Evolutionary conservation across 2,329 filamentous ascomycete species (phyloP).

Genomic region (Didymella segeticola): DNA sequence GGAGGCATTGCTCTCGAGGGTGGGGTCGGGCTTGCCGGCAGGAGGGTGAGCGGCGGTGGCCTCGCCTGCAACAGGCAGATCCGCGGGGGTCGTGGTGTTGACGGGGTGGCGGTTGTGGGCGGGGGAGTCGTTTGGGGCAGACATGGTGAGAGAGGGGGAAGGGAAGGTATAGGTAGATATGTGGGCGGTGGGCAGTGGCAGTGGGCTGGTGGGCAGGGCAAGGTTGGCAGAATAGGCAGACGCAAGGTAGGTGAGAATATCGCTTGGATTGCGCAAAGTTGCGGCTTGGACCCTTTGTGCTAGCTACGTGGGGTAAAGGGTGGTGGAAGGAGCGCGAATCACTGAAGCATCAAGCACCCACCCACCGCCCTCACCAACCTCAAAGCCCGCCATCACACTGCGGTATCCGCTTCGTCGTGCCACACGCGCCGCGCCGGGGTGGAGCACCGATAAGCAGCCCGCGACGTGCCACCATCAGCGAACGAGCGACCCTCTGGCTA

Average conservation of each 20-base stretch:
- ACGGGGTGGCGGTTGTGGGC: conserved; percentile 25
- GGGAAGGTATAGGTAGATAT: conserved; percentile 18
- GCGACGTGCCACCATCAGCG: background rate
- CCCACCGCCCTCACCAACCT: background rate
- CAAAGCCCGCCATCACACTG: background rate
- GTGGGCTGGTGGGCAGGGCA: too few species aligned
- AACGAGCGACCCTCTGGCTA: conserved; percentile 1
- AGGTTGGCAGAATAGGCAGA: conserved; percentile 19
- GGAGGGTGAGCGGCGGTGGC: conserved; percentile 45
- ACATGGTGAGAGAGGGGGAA: conserved; percentile 42
- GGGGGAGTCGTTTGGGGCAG: conserved; percentile 30
- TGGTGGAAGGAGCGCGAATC: background rate
- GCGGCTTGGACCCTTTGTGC: conserved; percentile 11
- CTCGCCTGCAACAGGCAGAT: conserved; percentile 28
- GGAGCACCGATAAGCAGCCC: conserved; percentile 11
- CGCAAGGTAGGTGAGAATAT: conserved; percentile 25
- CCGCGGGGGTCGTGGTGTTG: conserved; percentile 27
- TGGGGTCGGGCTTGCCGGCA: conserved; percentile 42
- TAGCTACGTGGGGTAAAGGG: conserved; percentile 11
- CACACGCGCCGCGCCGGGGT: conserved; percentile 11
- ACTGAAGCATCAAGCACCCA: background rate
- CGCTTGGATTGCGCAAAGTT: conserved; percentile 18
- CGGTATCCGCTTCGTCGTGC: conserved; percentile 6
- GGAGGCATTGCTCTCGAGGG: conserved; percentile 49
- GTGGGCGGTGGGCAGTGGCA: conserved; percentile 20